Percentiles rank a stretch among this genome's conserved stretches.
phyloP scores from a whole-genome alignment of 176 grass and related monocot species.

The Thinopyrum elongatum region DNA sequence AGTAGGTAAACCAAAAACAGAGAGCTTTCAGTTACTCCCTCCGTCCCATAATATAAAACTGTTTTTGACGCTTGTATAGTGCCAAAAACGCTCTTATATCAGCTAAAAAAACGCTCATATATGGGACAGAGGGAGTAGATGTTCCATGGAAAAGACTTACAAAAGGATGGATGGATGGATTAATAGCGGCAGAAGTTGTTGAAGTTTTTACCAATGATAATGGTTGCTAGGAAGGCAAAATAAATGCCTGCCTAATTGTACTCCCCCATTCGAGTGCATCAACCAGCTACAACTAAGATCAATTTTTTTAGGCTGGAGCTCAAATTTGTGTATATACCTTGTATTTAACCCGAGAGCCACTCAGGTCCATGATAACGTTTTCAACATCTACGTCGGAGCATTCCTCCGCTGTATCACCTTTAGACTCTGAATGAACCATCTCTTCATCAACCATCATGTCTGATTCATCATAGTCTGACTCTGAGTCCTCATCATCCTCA shows the following conservation, averaged over 20 bases:
- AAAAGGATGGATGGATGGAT: not conserved
- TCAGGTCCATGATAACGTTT: constrained; percentile 59
- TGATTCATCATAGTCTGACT: constrained; percentile 44
- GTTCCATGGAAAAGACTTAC: not conserved
- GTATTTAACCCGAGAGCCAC: constrained; percentile 55
- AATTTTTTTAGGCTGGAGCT: not conserved
- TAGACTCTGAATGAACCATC: constrained; percentile 33
- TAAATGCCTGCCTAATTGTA: not conserved
- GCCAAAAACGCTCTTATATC: too few relatives aligned
- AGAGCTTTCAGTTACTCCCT: not conserved
- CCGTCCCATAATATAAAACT: too few relatives aligned
- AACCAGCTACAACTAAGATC: not conserved
- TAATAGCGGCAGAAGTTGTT: not conserved
- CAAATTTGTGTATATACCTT: constrained; percentile 57
- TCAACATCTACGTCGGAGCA: constrained; percentile 40
- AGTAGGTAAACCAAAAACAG: not conserved
- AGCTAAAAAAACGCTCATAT: too few relatives aligned
- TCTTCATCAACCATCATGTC: constrained; percentile 58
- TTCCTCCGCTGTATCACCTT: constrained; percentile 23
- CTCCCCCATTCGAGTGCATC: not conserved
- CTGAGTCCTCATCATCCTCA: constrained; percentile 56
- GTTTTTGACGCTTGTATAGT: too few relatives aligned
- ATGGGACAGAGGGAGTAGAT: too few relatives aligned
- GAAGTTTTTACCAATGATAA: not conserved
- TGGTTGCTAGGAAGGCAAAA: not conserved